phyloP scores from a whole-genome alignment of 23 red algal species.

The Gracilaria gracilis region DNA sequence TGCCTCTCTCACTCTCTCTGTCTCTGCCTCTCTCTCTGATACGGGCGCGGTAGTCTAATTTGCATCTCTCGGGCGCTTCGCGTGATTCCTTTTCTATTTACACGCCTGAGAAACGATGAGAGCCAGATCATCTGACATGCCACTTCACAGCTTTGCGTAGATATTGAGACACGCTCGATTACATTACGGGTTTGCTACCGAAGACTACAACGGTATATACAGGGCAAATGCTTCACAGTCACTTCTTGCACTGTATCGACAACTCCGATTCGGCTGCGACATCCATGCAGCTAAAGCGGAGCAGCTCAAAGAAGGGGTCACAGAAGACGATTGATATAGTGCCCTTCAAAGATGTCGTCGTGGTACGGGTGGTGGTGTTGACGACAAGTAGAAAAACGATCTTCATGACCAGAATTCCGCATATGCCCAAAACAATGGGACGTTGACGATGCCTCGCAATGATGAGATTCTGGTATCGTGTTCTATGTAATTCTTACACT shows the following conservation, averaged over 20 bases:
- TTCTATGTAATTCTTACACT: neutral
- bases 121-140: neutral
- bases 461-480: neutral
- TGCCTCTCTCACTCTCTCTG: neutral
- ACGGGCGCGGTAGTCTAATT: no score
- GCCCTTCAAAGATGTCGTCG: neutral
- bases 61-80: neutral
- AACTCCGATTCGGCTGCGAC: conserved; percentile 2
- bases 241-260: neutral
- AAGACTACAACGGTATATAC: neutral
- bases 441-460: no score
- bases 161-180: neutral
- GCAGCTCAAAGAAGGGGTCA: neutral
- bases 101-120: neutral
- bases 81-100: neutral
- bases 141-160: conserved; percentile 4
- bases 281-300: neutral
- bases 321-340: neutral
- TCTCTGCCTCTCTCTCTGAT: no score
- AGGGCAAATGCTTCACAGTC: neutral
- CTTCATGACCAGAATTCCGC: neutral
- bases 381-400: neutral
- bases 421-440: no score
- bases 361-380: neutral
- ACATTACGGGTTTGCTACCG: neutral